Conservation (phyloP, 495 filamentous ascomycete species). For the Parathielavia appendiculata region DNA sequence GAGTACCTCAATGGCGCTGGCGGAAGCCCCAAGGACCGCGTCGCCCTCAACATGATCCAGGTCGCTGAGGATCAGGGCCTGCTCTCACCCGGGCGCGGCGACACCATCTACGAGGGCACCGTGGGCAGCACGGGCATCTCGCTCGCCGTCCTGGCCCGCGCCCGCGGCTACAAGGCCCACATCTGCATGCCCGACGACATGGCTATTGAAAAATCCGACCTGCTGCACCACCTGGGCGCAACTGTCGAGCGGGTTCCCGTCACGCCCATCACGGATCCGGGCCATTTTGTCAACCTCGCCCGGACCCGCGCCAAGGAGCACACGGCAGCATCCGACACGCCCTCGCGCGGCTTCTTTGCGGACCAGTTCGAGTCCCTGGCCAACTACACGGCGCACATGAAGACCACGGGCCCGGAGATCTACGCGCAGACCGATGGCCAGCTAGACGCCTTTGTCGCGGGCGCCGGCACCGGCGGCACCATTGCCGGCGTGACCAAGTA, state of each 20-base stretch:
- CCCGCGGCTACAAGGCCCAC: constrained; percentile 83
- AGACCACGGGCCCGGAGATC: constrained; percentile 86
- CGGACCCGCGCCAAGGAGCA: constrained; percentile 71
- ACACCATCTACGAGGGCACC: constrained; percentile 95
- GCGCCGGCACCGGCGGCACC: constrained; percentile 94
- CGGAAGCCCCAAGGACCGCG: constrained; percentile 90
- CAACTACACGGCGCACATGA: constrained; percentile 81
- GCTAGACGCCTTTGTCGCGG: constrained; percentile 86
- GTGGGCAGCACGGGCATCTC: constrained; percentile 94
- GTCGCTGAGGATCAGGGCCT: constrained; percentile 75
- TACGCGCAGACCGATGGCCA: constrained; percentile 66
- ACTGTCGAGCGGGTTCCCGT: constrained; percentile 82
- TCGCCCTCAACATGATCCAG: constrained; percentile 83
- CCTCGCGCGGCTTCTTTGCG: constrained; percentile 74
- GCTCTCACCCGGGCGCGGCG: constrained; percentile 72
- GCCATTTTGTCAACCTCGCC: constrained; percentile 93
- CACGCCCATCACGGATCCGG: constrained; percentile 82
- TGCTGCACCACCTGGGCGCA: constrained; percentile 86
- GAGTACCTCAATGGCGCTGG: constrained; percentile 98
- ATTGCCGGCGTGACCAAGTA: constrained; percentile 80
- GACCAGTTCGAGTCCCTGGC: constrained; percentile 91
- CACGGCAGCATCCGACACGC: constrained; percentile 40
- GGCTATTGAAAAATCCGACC: constrained; percentile 76
- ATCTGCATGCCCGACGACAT: constrained; percentile 98
- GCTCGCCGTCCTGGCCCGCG: constrained; percentile 79